A percentile compares a stretch with the other conserved stretches of the same genome.
Evolutionary conservation across 2,329 filamentous ascomycete genomes (phyloP).

Genomic region (Fusarium pseudocircinatum): DNA sequence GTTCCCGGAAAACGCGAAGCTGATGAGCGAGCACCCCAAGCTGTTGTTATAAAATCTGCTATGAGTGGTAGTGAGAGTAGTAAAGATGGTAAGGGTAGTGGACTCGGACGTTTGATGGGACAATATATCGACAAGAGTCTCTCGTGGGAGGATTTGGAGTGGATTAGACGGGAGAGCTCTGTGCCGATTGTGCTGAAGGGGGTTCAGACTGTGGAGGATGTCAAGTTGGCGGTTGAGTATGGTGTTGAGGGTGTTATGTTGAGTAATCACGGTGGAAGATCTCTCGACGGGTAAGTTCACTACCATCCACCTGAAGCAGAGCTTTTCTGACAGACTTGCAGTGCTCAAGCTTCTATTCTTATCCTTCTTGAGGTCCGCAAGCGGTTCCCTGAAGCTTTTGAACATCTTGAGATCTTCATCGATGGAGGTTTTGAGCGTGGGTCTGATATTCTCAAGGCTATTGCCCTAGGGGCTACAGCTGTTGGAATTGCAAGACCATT

Average conservation of each 20-base stretch:
- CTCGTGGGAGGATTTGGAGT: constrained; percentile 62
- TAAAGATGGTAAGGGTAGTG: constrained; percentile 63
- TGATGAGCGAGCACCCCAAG: constrained; percentile 62
- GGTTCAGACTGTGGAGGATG: constrained; percentile 65
- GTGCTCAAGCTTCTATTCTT: constrained; percentile 57
- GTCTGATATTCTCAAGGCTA: constrained; percentile 63
- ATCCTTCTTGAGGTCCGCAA: constrained; percentile 62
- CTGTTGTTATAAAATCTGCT: constrained; percentile 51
- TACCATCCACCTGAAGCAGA: rapidly evolving
- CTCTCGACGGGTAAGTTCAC: constrained; percentile 56
- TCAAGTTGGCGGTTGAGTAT: constrained; percentile 57
- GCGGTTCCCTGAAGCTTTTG: constrained; percentile 59
- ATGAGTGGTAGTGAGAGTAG: constrained; percentile 54
- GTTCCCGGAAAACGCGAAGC: constrained; percentile 66
- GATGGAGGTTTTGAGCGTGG: constrained; percentile 64
- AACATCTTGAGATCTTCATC: constrained; percentile 61
- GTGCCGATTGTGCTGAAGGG: constrained; percentile 67
- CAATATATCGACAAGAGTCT: constrained; percentile 62
- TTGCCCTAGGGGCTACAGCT: constrained; percentile 62
- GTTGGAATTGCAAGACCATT: constrained; percentile 64
- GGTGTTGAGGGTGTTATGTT: constrained; percentile 65
- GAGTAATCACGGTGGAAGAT: constrained; percentile 67
- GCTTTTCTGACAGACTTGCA: neutral
- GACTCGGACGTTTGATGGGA: constrained; percentile 62
- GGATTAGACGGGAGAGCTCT: constrained; percentile 57